phyloP scores from a whole-genome alignment of 805 yeast genomes.

The Pichia californica region DNA sequence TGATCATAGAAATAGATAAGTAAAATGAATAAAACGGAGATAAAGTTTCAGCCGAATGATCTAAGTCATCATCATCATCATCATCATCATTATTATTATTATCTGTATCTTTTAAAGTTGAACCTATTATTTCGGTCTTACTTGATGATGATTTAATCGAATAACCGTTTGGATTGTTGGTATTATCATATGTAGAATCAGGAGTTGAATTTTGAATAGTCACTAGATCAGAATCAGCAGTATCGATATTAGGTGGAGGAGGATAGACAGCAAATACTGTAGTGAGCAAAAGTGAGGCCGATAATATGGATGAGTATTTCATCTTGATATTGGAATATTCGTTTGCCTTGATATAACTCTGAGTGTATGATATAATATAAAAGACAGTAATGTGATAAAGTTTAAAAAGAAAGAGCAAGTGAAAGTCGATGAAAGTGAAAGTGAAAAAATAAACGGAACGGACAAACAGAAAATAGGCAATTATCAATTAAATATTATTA shows the following conservation, averaged over 20 bases:
- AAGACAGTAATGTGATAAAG: no score
- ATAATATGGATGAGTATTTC: background rate
- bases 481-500: no score
- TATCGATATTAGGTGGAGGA: slow-evolving; percentile 8
- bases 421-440: no score
- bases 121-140: background rate
- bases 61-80: no score
- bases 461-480: no score
- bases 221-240: slow-evolving; percentile 9
- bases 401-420: no score
- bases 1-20: slow-evolving; percentile 84
- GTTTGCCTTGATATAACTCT: no score
- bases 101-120: background rate
- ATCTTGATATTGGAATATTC: background rate
- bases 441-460: no score
- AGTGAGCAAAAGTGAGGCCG: background rate
- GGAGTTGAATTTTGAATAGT: slow-evolving; percentile 10
- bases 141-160: background rate
- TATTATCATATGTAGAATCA: no score
- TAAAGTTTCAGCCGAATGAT: slow-evolving; percentile 4
- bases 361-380: no score
- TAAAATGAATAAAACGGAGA: slow-evolving; percentile 42
- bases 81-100: background rate
- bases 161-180: background rate
- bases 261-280: slow-evolving; percentile 17